Percentiles rank a stretch among this genome's conserved stretches.
phyloP scores from a whole-genome alignment of 257 asterid genomes.

The Ocimum tenuiflorum region DNA sequence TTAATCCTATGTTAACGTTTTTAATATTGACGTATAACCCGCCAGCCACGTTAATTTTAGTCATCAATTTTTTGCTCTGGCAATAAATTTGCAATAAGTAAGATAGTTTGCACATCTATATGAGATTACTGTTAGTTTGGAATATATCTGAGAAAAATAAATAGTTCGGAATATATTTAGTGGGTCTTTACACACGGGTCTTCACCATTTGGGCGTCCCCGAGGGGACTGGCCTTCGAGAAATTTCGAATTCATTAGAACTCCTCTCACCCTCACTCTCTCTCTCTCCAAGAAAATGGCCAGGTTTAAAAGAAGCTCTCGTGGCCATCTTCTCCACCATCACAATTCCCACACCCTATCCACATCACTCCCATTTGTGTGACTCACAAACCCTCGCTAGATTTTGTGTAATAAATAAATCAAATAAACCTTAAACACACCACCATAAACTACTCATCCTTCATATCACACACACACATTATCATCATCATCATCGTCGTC shows the following conservation, averaged over 20 bases:
- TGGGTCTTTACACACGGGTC: too few relatives aligned
- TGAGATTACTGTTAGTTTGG: too few relatives aligned
- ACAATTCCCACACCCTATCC: constrained; percentile 29
- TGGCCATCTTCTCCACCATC: constrained; percentile 22
- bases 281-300: neutral
- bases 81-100: too few relatives aligned
- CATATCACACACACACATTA: neutral
- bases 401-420: neutral
- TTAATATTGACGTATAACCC: too few relatives aligned
- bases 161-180: too few relatives aligned
- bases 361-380: constrained; percentile 29
- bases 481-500: too few relatives aligned
- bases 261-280: neutral
- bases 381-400: constrained; percentile 16
- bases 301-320: constrained; percentile 14
- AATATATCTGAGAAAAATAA: too few relatives aligned
- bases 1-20: too few relatives aligned
- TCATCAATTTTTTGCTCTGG: too few relatives aligned
- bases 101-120: too few relatives aligned
- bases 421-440: constrained; percentile 1
- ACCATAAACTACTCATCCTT: neutral
- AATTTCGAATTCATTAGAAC: neutral
- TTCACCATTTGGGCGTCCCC: too few relatives aligned
- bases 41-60: too few relatives aligned
- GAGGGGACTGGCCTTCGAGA: neutral